Conservation (phyloP, 2,329 filamentous ascomycete genomes). For the Byssothecium circinans region DNA sequence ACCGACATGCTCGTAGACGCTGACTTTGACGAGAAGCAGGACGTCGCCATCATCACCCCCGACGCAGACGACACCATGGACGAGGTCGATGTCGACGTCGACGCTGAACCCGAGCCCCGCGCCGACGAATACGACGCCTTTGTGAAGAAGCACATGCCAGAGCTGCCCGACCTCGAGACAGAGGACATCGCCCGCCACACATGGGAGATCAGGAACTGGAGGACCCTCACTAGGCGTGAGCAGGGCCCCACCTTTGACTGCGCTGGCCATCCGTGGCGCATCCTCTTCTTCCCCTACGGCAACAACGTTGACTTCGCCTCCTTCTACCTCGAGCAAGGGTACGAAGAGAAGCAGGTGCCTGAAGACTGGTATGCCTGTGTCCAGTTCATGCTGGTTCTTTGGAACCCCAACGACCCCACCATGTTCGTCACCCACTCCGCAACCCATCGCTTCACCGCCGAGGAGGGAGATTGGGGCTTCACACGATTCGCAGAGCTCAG, state of each 20-base stretch:
- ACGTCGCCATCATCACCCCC: constrained; percentile 64
- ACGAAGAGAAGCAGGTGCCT: constrained; percentile 70
- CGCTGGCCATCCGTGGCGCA: constrained; percentile 87
- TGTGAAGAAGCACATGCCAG: constrained; percentile 75
- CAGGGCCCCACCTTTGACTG: constrained; percentile 88
- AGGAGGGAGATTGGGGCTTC: constrained; percentile 98
- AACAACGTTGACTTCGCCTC: constrained; percentile 94
- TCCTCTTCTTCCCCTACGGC: constrained; percentile 92
- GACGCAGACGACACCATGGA: constrained; percentile 61
- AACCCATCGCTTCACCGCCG: constrained; percentile 94
- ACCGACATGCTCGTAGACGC: constrained; percentile 66
- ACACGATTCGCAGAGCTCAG: constrained; percentile 92
- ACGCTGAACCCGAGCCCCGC: constrained; percentile 54
- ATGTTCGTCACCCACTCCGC: constrained; percentile 75
- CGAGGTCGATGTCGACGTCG: constrained; percentile 56
- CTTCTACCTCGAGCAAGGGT: constrained; percentile 95
- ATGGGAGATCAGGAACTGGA: constrained; percentile 88
- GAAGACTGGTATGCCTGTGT: constrained; percentile 97
- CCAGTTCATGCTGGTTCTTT: constrained; percentile 90
- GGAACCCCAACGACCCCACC: constrained; percentile 90
- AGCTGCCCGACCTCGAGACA: constrained; percentile 77
- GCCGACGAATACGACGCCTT: constrained; percentile 77
- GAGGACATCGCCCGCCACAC: constrained; percentile 75
- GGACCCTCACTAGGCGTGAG: constrained; percentile 72
- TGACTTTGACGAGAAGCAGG: constrained; percentile 63